These are phyloP conservation scores for Ophiocordyceps camponoti-saundersi DNA, from an alignment of 2,329 filamentous ascomycete genomes.

Conservation along the genomic window DNA sequence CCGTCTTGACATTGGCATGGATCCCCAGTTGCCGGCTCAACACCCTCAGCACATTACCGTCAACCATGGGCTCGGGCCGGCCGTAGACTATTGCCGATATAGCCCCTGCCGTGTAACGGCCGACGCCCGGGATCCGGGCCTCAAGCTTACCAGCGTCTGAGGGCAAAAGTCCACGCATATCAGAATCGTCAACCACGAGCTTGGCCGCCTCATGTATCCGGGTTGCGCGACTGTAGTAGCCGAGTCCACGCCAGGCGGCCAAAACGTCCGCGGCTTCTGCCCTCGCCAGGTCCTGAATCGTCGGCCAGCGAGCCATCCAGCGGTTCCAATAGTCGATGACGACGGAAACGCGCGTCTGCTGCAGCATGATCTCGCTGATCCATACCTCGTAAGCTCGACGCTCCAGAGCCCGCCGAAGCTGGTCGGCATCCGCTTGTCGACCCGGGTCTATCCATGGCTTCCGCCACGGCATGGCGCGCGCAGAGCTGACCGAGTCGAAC, in stretches of 20 bases:
- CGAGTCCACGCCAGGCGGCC: conserved; percentile 40
- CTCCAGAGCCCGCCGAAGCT: conserved; percentile 26
- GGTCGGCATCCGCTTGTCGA: conserved; percentile 8
- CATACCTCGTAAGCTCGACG: conserved; percentile 47
- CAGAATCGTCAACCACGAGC: conserved; percentile 24
- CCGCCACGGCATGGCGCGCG: conserved; percentile 41
- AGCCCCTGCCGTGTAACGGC: conserved; percentile 45
- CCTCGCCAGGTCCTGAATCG: conserved; percentile 34
- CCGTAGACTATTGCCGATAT: conserved; percentile 47
- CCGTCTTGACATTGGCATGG: conserved; percentile 36
- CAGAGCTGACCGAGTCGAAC: conserved; percentile 29
- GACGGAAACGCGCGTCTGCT: conserved; percentile 45
- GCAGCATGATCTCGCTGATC: conserved; percentile 52
- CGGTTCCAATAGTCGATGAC: conserved; percentile 46
- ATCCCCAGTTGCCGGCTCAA: conserved; percentile 43
- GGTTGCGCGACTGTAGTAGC: conserved; percentile 48
- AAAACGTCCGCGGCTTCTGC: conserved; percentile 39
- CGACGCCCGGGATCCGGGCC: conserved; percentile 38
- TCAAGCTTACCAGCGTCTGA: conserved; percentile 25
- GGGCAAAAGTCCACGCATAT: conserved; percentile 31
- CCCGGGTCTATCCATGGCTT: conserved; percentile 36
- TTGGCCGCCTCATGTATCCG: conserved; percentile 40
- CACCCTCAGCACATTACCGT: conserved; percentile 46
- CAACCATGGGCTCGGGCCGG: conserved; percentile 39
- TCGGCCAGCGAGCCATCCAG: conserved; percentile 45